Evolutionary conservation across 1,139 yeast genomes (phyloP).

Genomic region (Yamadazyma mexicana): DNA sequence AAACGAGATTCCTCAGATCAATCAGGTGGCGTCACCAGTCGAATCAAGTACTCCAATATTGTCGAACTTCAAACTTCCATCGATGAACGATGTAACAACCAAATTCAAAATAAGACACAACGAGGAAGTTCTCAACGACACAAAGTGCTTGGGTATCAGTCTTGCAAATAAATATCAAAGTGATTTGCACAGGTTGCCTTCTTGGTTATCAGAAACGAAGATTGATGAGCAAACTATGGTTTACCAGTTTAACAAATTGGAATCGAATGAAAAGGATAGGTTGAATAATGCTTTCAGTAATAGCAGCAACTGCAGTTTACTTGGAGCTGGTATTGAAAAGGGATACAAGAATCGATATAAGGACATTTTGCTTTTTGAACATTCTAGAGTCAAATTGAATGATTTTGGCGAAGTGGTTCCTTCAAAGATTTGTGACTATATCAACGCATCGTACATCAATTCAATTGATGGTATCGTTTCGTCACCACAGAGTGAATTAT

Average conservation of each 20-base stretch:
- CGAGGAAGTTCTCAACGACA: slow-evolving; percentile 30
- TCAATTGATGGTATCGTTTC: slow-evolving; percentile 11
- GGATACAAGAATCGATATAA: slow-evolving; percentile 79
- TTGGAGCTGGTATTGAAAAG: slow-evolving; percentile 63
- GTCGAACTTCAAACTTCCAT: slow-evolving; percentile 17
- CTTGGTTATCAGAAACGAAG: slow-evolving; percentile 15
- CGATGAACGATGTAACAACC: slow-evolving; percentile 7
- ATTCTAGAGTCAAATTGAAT: slow-evolving; percentile 62
- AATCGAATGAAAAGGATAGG: slow-evolving; percentile 31
- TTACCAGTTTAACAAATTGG: slow-evolving; percentile 26
- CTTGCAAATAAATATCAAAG: slow-evolving; percentile 11
- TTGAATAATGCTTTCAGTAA: slow-evolving; percentile 29
- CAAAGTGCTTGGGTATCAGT: slow-evolving; percentile 13
- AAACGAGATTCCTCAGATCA: slow-evolving; percentile 10
- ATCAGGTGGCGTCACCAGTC: slow-evolving; percentile 9
- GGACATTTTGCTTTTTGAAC: slow-evolving; percentile 81
- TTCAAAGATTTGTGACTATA: slow-evolving; percentile 23
- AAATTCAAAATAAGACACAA: slow-evolving; percentile 43
- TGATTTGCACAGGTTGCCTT: slow-evolving; percentile 12
- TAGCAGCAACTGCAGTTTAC: slow-evolving; percentile 14
- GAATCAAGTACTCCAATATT: slow-evolving; percentile 18
- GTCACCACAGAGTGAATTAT: neutral
- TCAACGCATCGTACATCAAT: slow-evolving; percentile 27
- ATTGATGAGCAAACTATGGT: slow-evolving; percentile 14
- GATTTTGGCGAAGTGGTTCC: slow-evolving; percentile 13